These are phyloP conservation scores for Raphanus sativus DNA, from an alignment of 345 rosid genomes.

Conservation along the genomic window DNA sequence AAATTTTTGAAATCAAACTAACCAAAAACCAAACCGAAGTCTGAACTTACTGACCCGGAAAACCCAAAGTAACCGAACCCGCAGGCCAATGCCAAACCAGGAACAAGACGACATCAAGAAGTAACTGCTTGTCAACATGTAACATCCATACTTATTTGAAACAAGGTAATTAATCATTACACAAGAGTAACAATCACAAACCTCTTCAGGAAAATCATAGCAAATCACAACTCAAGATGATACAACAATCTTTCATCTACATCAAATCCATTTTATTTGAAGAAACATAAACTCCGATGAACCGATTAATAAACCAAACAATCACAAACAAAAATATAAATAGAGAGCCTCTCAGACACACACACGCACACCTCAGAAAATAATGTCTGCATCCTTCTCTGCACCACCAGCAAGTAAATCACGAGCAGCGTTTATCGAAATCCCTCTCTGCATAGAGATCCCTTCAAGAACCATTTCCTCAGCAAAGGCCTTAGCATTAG, in stretches of 20 bases:
- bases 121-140: not conserved
- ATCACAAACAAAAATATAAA: not conserved
- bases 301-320: constrained; percentile 14
- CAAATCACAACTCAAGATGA: constrained; percentile 37
- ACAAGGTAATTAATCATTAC: constrained; percentile 8
- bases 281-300: constrained; percentile 12
- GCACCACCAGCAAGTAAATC: constrained; percentile 53
- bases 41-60: not conserved
- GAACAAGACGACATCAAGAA: not conserved
- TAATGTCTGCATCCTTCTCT: constrained; percentile 76
- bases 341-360: not conserved
- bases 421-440: constrained; percentile 61
- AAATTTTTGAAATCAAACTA: too few species aligned
- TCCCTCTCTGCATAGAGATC: constrained; percentile 70
- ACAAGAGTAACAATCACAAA: constrained; percentile 25
- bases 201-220: constrained; percentile 12
- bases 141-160: not conserved
- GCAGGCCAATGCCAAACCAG: not conserved
- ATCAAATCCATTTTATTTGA: constrained; percentile 28
- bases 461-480: constrained; percentile 69
- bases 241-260: constrained; percentile 39
- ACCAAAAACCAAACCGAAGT: not conserved
- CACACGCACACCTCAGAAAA: constrained; percentile 50
- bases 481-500: constrained; percentile 54
- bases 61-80: not conserved